Evolutionary conservation across 805 yeast species (phyloP).

Genomic region (Suhomyces tanzawaensis): DNA sequence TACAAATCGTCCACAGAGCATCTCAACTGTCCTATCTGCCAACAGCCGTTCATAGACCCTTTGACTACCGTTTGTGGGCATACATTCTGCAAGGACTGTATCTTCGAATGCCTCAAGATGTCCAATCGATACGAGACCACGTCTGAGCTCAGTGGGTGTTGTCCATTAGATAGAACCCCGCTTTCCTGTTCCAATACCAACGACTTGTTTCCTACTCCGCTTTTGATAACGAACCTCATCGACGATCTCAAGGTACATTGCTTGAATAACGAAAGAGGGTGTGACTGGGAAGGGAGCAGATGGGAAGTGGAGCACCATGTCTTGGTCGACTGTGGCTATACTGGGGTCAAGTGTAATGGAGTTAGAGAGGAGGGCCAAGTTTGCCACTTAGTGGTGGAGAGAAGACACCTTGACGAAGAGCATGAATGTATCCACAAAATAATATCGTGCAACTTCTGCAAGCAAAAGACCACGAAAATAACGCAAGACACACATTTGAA

Average conservation of each 20-base stretch:
- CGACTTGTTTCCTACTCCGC: slow-evolving; percentile 52
- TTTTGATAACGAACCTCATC: slow-evolving; percentile 54
- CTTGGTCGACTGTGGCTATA: slow-evolving; percentile 29
- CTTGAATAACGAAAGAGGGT: slow-evolving; percentile 51
- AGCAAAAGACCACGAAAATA: slow-evolving; percentile 22
- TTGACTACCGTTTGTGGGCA: slow-evolving; percentile 45
- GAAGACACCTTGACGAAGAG: slow-evolving; percentile 16
- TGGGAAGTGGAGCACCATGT: slow-evolving; percentile 58
- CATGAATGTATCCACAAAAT: slow-evolving; percentile 39
- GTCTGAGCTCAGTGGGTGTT: slow-evolving; percentile 23
- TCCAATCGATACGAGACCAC: slow-evolving; percentile 17
- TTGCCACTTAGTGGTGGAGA: slow-evolving; percentile 20
- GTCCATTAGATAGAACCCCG: slow-evolving; percentile 63
- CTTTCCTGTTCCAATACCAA: slow-evolving; percentile 31
- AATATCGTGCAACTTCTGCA: slow-evolving; percentile 39
- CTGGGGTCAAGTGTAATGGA: slow-evolving; percentile 36
- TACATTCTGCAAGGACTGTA: slow-evolving; percentile 16
- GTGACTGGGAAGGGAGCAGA: slow-evolving; percentile 54
- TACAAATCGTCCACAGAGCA: slow-evolving; percentile 30
- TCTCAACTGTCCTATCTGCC: slow-evolving; percentile 62
- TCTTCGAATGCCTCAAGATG: slow-evolving; percentile 25
- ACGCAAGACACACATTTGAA: slow-evolving; percentile 34
- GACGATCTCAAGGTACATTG: slow-evolving; percentile 62
- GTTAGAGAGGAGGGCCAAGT: slow-evolving; percentile 10
- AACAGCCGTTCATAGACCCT: slow-evolving; percentile 59